A percentile compares a stretch with the other conserved stretches of the same genome.
These are phyloP conservation scores for Stenocarpella maydis DNA, from an alignment of 2,329 filamentous ascomycete genomes.

Conservation along the genomic window DNA sequence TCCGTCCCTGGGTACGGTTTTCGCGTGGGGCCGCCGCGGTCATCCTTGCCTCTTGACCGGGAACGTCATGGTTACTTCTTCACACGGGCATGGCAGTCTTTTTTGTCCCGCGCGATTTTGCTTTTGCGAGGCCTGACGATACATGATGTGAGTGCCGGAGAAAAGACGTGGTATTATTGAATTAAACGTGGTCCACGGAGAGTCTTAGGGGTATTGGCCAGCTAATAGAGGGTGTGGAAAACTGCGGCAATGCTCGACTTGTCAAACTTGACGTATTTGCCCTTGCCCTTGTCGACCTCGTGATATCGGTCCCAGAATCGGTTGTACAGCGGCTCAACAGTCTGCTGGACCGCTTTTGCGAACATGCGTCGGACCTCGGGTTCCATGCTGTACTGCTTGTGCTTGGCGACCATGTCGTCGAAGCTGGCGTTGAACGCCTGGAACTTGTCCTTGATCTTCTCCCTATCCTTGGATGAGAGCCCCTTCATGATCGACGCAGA, in stretches of 20 bases:
- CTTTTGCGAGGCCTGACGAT: constrained; percentile 32
- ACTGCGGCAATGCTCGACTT: constrained; percentile 79
- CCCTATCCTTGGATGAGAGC: constrained; percentile 88
- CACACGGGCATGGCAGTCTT: constrained; percentile 5
- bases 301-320: constrained; percentile 98
- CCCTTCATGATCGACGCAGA: constrained; percentile 85
- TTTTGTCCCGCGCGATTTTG: neutral
- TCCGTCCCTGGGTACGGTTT: neutral
- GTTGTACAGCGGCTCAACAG: constrained; percentile 93
- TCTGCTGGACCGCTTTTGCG: constrained; percentile 84
- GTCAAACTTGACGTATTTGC: constrained; percentile 98
- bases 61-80: neutral
- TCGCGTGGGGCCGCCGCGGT: neutral
- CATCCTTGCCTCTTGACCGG: neutral
- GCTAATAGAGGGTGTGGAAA: constrained; percentile 61
- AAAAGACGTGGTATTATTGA: constrained; percentile 27
- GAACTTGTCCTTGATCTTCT: constrained; percentile 96
- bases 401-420: constrained; percentile 84
- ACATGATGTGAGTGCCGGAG: neutral
- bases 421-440: constrained; percentile 89
- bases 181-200: constrained; percentile 14
- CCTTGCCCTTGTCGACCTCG: constrained; percentile 96
- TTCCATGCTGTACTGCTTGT: constrained; percentile 90
- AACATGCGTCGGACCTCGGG: constrained; percentile 84
- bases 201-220: constrained; percentile 32